These are phyloP conservation scores for Colletotrichum magnum DNA, from an alignment of 2,329 filamentous ascomycete genomes.

Conservation along the genomic window DNA sequence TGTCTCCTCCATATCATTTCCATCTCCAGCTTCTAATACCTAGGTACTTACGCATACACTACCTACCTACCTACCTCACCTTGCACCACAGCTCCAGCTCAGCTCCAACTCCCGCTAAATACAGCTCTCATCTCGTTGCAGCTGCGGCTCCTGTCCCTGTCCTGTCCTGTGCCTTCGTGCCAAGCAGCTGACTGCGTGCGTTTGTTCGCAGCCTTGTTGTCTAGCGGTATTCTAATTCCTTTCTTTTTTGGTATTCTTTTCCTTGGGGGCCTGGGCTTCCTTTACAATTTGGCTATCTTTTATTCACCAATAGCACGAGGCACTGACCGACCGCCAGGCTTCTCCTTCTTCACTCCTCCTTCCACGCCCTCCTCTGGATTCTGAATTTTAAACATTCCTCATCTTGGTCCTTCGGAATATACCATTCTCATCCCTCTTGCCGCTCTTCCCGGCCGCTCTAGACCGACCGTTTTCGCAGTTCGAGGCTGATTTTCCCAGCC, in stretches of 20 bases:
- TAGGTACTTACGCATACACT: too few relatives aligned
- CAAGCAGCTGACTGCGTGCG: constrained; percentile 16
- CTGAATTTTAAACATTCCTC: background rate
- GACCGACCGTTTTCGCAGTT: background rate
- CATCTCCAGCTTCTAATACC: constrained; percentile 4
- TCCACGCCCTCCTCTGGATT: background rate
- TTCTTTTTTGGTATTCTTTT: background rate
- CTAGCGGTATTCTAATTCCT: background rate
- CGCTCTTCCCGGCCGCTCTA: constrained; percentile 16
- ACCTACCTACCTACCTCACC: too few relatives aligned
- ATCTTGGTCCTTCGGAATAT: constrained; percentile 11
- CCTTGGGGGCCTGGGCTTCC: constrained; percentile 1
- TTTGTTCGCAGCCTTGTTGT: constrained; percentile 2
- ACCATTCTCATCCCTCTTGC: constrained; percentile 9
- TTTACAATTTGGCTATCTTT: background rate
- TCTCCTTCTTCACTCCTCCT: background rate
- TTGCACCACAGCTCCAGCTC: background rate
- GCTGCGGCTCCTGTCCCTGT: background rate
- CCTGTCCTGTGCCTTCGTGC: background rate
- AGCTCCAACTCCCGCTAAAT: too few relatives aligned
- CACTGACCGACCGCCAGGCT: background rate
- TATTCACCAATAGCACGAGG: background rate
- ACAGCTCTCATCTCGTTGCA: background rate
- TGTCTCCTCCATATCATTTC: constrained; percentile 2
- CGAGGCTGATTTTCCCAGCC: background rate